Conservation (phyloP, 495 filamentous ascomycete species). For the Chaetomium fimeti region DNA sequence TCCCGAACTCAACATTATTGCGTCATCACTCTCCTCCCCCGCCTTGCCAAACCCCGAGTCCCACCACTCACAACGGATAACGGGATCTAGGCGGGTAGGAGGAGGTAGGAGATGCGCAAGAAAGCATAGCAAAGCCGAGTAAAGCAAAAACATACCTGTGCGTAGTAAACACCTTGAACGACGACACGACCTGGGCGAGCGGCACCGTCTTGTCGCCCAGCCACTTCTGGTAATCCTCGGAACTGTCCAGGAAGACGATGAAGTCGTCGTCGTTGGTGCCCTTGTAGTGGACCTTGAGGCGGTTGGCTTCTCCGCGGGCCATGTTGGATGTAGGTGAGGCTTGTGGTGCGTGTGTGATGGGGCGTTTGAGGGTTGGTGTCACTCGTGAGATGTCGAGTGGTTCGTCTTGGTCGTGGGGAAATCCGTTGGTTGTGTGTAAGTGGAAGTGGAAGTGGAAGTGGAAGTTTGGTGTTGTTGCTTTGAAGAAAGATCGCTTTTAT, state of each 20-base stretch:
- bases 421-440: neutral
- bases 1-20: neutral
- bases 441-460: neutral
- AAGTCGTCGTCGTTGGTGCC: conserved; percentile 79
- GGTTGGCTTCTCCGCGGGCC: conserved; percentile 72
- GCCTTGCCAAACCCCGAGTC: neutral
- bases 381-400: neutral
- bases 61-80: neutral
- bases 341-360: neutral
- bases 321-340: conserved; percentile 49
- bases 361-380: neutral
- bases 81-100: neutral
- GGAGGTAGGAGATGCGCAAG: neutral
- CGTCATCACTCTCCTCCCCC: neutral
- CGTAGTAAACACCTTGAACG: conserved; percentile 87
- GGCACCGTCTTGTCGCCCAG: conserved; percentile 73
- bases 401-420: neutral
- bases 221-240: conserved; percentile 74
- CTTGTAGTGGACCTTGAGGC: conserved; percentile 86
- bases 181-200: conserved; percentile 77
- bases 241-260: conserved; percentile 81
- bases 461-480: neutral
- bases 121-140: neutral
- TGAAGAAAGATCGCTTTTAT: neutral
- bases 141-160: conserved; percentile 68